A percentile compares a stretch with the other conserved stretches of the same genome.
Conservation (phyloP, 257 asterid genomes). For the Anisodus tanguticus region DNA sequence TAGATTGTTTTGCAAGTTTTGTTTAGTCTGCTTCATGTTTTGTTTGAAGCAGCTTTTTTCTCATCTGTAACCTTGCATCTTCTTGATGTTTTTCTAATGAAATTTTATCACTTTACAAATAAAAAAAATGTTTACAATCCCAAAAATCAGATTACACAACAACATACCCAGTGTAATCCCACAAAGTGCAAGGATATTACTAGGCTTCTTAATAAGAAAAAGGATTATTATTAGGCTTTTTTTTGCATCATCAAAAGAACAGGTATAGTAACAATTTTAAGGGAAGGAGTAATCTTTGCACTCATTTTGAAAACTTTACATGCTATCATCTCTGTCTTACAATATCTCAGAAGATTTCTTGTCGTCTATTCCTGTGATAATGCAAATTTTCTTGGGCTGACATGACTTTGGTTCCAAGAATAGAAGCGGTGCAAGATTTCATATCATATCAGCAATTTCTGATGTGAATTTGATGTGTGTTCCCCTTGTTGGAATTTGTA, state of each 20-base stretch:
- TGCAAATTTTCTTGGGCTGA: constrained; percentile 1
- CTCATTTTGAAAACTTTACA: not conserved
- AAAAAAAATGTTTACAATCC: not conserved
- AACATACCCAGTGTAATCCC: too few species aligned
- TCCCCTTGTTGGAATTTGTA: too few species aligned
- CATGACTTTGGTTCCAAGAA: not conserved
- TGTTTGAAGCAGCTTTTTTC: too few species aligned
- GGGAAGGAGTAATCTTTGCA: not conserved
- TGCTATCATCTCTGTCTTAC: not conserved
- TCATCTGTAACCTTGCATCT: too few species aligned
- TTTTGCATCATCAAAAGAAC: not conserved
- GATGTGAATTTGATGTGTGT: not conserved
- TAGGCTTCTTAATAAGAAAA: not conserved
- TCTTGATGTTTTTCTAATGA: too few species aligned
- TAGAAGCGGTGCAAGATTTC: not conserved
- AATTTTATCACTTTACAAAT: too few species aligned
- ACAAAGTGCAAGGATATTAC: not conserved
- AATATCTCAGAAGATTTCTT: not conserved
- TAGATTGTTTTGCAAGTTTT: too few species aligned
- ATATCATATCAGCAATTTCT: not conserved
- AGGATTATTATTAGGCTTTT: not conserved
- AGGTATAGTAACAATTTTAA: not conserved
- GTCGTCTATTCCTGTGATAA: not conserved
- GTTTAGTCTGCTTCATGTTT: too few species aligned
- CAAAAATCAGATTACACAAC: not conserved